phyloP scores from a whole-genome alignment of 1,139 yeast genomes.

The Pichia norvegensis region DNA sequence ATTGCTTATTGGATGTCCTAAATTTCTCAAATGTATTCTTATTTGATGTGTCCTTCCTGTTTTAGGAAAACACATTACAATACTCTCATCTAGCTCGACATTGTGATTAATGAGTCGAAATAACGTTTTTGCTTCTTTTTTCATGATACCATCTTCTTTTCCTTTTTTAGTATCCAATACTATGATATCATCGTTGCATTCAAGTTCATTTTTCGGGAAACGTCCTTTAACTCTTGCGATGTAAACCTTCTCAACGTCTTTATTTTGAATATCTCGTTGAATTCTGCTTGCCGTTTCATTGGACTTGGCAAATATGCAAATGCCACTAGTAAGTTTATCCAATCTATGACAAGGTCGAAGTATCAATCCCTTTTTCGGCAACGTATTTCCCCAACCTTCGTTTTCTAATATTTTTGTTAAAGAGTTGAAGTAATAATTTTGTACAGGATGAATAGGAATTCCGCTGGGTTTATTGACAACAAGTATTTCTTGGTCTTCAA shows the following conservation, averaged over 20 bases:
- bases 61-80: constrained; percentile 57
- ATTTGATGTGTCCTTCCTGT: constrained; percentile 80
- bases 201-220: constrained; percentile 34
- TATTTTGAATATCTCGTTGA: constrained; percentile 38
- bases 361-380: constrained; percentile 10
- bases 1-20: constrained; percentile 63
- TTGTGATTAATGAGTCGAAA: constrained; percentile 33
- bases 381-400: constrained; percentile 26
- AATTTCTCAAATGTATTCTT: constrained; percentile 59
- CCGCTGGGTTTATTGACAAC: constrained; percentile 73
- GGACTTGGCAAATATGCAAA: constrained; percentile 51
- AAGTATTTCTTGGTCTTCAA: constrained; percentile 41
- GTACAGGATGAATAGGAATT: constrained; percentile 75
- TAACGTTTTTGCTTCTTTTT: constrained; percentile 34
- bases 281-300: constrained; percentile 37
- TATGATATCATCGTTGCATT: constrained; percentile 24
- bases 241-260: constrained; percentile 41
- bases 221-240: constrained; percentile 56
- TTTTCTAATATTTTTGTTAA: constrained; percentile 49
- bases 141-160: constrained; percentile 20
- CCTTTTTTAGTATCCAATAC: constrained; percentile 28
- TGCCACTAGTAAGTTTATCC: constrained; percentile 70
- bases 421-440: constrained; percentile 53
- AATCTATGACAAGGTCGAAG: constrained; percentile 58
- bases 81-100: constrained; percentile 36